phyloP scores from a whole-genome alignment of 2,329 filamentous ascomycete species.

The Xenosphaeropsis pyriputrescens region DNA sequence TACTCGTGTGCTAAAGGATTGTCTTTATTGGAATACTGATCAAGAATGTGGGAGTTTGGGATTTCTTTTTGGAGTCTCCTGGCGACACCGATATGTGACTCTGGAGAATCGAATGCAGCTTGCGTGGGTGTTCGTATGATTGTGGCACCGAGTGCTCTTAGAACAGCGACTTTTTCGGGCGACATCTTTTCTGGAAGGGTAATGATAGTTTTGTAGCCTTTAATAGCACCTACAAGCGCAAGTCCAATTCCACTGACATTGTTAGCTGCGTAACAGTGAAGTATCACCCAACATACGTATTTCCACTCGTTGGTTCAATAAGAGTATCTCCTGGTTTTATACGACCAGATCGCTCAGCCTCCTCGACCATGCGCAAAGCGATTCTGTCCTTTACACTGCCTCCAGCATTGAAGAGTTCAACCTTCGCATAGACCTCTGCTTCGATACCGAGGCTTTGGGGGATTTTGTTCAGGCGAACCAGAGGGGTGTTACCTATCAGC shows the following conservation, averaged over 20 bases:
- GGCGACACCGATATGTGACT: conserved; percentile 94
- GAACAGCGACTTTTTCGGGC: conserved; percentile 89
- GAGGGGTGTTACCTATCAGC: conserved; percentile 91
- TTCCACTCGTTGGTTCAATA: conserved; percentile 95
- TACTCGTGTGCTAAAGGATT: conserved; percentile 90
- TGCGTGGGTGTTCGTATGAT: conserved; percentile 96
- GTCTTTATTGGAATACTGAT: conserved; percentile 85
- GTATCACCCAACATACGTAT: conserved; percentile 41
- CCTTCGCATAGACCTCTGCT: conserved; percentile 78
- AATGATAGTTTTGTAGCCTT: conserved; percentile 97
- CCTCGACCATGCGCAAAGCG: conserved; percentile 92
- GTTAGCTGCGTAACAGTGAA: conserved; percentile 12
- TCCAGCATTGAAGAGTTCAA: conserved; percentile 87
- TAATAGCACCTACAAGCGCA: conserved; percentile 85
- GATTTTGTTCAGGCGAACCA: conserved; percentile 85
- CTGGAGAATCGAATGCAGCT: conserved; percentile 85
- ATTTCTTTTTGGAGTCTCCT: conserved; percentile 84
- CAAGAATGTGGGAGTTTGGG: conserved; percentile 90
- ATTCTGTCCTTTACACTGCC: conserved; percentile 93
- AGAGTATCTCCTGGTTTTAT: conserved; percentile 96
- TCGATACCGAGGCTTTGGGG: conserved; percentile 83
- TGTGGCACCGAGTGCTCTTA: conserved; percentile 86
- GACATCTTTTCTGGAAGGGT: conserved; percentile 99
- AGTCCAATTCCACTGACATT: conserved; percentile 63
- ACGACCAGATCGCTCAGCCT: conserved; percentile 77